phyloP scores from a whole-genome alignment of 2,329 filamentous ascomycete species.

The Colletotrichum scovillei region DNA sequence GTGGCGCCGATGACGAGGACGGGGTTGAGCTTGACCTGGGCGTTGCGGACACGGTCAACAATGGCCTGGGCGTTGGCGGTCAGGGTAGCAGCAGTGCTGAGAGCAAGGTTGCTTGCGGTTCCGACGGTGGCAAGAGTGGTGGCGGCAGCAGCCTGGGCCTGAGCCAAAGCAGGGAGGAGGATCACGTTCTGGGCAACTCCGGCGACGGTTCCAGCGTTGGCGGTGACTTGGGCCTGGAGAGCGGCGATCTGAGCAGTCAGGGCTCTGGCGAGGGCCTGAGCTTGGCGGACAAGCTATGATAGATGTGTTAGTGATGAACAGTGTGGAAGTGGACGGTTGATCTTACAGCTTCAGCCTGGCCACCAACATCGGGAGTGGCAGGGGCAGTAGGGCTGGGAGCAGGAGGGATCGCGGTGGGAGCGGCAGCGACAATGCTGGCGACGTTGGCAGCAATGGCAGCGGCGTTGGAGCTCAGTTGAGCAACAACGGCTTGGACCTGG shows the following conservation, averaged over 20 bases:
- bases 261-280: background rate
- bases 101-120: background rate
- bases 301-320: background rate
- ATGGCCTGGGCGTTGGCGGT: background rate
- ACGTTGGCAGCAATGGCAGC: background rate
- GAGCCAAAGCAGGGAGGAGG: background rate
- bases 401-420: background rate
- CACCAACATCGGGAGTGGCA: background rate
- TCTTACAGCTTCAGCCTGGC: background rate
- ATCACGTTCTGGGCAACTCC: background rate
- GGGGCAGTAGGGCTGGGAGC: background rate
- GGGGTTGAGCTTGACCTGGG: background rate
- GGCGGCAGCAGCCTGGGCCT: background rate
- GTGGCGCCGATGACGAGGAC: conserved; percentile 1
- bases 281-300: background rate
- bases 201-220: background rate
- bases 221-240: background rate
- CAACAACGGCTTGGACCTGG: background rate
- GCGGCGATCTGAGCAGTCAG: background rate
- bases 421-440: background rate
- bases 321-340: background rate
- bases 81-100: background rate
- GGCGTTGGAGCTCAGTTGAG: background rate
- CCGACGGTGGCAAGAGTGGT: background rate
- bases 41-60: background rate